Percentiles rank a stretch among this genome's conserved stretches.
phyloP scores from a whole-genome alignment of 306 rosid species.

The Pyrus bretschneideri region DNA sequence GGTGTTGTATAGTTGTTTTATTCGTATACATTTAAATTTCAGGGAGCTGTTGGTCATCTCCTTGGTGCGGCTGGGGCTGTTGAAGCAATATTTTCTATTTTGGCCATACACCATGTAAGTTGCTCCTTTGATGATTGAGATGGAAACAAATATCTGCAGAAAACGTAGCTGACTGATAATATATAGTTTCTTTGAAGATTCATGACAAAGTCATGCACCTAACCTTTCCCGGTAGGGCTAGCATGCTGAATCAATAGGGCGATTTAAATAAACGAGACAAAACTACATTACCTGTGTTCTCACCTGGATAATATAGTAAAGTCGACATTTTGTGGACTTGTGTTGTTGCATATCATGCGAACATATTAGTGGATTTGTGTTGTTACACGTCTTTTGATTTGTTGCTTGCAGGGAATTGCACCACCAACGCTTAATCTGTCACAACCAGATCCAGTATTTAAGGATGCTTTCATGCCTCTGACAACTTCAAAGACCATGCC shows the following conservation, averaged over 20 bases:
- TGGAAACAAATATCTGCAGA: not conserved
- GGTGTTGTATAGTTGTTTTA: not conserved
- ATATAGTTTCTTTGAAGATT: not conserved
- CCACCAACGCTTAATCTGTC: slow-evolving; percentile 84
- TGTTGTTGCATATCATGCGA: slow-evolving; percentile 12
- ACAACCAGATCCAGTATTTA: slow-evolving; percentile 72
- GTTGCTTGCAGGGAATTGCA: slow-evolving; percentile 60
- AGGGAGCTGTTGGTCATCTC: slow-evolving; percentile 96
- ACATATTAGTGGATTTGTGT: not conserved
- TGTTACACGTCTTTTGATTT: not conserved
- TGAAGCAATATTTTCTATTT: slow-evolving; percentile 88
- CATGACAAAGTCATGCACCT: not conserved
- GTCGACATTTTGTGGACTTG: no score
- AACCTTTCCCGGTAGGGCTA: not conserved
- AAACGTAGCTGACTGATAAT: not conserved
- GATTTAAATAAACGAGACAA: not conserved
- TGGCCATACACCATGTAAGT: slow-evolving; percentile 61
- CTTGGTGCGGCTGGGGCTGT: slow-evolving; percentile 97
- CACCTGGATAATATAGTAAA: not conserved
- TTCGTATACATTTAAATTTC: slow-evolving; percentile 15
- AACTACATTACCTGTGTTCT: not conserved
- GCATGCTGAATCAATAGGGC: not conserved
- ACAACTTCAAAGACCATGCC: slow-evolving; percentile 52
- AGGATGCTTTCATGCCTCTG: slow-evolving; percentile 63
- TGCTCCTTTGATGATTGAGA: not conserved